Percentiles rank a stretch among this genome's conserved stretches.
phyloP scores from a whole-genome alignment of 2,329 filamentous ascomycete species.

The Pseudogymnoascus sp. region DNA sequence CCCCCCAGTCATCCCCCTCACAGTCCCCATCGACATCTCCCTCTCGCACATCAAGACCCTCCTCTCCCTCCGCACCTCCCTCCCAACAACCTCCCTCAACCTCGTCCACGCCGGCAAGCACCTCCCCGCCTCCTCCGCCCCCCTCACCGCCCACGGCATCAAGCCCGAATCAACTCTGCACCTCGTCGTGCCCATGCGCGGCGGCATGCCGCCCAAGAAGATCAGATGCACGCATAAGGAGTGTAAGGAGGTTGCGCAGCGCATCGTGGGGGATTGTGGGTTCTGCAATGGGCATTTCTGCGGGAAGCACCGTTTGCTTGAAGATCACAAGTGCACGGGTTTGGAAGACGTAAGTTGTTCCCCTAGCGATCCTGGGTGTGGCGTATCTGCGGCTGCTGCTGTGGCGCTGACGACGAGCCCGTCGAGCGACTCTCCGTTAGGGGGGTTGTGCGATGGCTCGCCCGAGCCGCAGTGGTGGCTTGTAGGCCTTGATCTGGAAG shows the following conservation, averaged over 20 bases:
- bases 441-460: not conserved
- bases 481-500: conserved; percentile 33
- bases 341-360: conserved; percentile 68
- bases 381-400: not conserved
- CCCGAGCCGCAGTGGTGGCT: conserved; percentile 33
- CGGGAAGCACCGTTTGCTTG: conserved; percentile 85
- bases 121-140: conserved; percentile 33
- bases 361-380: conserved; percentile 18
- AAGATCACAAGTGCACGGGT: conserved; percentile 88
- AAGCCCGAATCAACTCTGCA: conserved; percentile 43
- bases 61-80: conserved; percentile 49
- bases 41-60: conserved; percentile 49
- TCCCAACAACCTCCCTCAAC: conserved; percentile 43
- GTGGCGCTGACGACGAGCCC: not conserved
- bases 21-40: conserved; percentile 45
- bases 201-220: conserved; percentile 63
- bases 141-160: conserved; percentile 42
- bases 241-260: conserved; percentile 80
- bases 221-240: conserved; percentile 82
- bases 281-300: conserved; percentile 95
- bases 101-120: conserved; percentile 53
- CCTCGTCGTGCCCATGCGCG: conserved; percentile 49
- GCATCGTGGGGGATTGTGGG: conserved; percentile 91
- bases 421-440: not conserved
- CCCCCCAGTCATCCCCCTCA: conserved; percentile 46